Base-by-base conservation (phyloP, 768 basidiomycete species). In the Saitozyma podzolica region DNA sequence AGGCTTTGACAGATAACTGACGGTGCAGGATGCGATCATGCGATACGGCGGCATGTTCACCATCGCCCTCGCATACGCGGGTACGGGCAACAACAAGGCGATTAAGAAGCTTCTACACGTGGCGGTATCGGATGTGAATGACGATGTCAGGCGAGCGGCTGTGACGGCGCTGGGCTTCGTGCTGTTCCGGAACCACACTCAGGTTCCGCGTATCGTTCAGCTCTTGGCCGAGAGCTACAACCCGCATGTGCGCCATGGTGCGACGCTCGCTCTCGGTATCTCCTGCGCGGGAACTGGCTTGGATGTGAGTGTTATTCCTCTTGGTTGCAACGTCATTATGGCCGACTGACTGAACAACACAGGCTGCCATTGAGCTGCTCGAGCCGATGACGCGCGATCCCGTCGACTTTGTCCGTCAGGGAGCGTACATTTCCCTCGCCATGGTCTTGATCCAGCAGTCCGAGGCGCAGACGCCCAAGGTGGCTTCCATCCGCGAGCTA, bases 311-410 rank as follows among this genome's bases (percentile, higher is more conserved):
- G 41, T 45, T 45, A n/a, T 55, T 13, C 40, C 42, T 3, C 29
- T 6, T n/a, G 11, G 67, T 54, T 66, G n/a, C 58, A 47, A 40
- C 11, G 29, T 6, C 29, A 5, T 29, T 5, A 29, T 29, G 29
- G 29, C 66, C 10, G 43, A 41, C 45, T 58, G 50, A 48, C 47
- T 2, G 17, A 58, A 11, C 77, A n/a, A n/a, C n/a, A n/a, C n/a
- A 94, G 88, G 94, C 98, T 81, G 96, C 96, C 19, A 86, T 98
- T 62, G 92, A 93, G 68, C 91, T 99, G 66, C 82, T 99, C 65
- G 92, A 98, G 78, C 96, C 96, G 6, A 92, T 99, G 90, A 96
- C 93, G 17, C 96, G 92, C 75, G 96, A 99, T 69, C 88, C 93
- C 20, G 91, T 97, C 50, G 96, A 99, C 80, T 99, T 98, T 76